phyloP scores from a whole-genome alignment of 345 rosid genomes.

The Lepidium sativum region DNA sequence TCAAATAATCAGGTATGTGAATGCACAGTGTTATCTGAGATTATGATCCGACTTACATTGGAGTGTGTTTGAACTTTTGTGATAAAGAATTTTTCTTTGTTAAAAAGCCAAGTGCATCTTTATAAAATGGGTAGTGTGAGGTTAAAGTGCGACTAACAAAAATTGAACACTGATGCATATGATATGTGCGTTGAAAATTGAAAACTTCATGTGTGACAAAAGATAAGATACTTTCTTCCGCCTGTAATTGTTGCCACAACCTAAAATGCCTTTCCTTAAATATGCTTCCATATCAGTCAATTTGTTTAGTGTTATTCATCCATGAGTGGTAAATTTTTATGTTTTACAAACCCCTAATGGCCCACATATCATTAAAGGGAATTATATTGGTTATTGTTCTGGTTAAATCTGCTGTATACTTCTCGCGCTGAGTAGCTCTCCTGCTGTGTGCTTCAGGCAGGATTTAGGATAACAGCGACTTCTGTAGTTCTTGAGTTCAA shows the following conservation, averaged over 20 bases:
- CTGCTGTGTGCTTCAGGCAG: slow-evolving; percentile 39
- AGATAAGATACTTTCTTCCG: background rate
- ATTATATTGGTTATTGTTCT: background rate
- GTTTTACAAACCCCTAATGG: background rate
- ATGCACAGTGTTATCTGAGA: slow-evolving; percentile 1
- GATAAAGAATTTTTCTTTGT: background rate
- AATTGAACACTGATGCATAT: background rate
- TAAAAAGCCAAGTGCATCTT: background rate
- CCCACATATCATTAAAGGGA: background rate
- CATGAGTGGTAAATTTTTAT: background rate
- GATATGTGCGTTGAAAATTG: background rate
- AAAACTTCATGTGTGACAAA: background rate
- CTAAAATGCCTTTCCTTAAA: background rate
- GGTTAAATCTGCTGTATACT: background rate
- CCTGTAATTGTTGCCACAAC: background rate
- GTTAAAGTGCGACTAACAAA: background rate
- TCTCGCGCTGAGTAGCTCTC: slow-evolving; percentile 15
- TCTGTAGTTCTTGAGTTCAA: slow-evolving; percentile 68
- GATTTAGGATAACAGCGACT: slow-evolving; percentile 86
- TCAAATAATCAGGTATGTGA: slow-evolving; percentile 64
- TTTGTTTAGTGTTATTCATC: slow-evolving; percentile 2
- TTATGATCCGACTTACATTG: background rate
- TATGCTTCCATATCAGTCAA: background rate
- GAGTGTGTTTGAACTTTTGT: slow-evolving; percentile 6
- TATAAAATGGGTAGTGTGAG: slow-evolving; percentile 2